Conservation (phyloP, 495 filamentous ascomycete species). For the Neurospora sp. region DNA sequence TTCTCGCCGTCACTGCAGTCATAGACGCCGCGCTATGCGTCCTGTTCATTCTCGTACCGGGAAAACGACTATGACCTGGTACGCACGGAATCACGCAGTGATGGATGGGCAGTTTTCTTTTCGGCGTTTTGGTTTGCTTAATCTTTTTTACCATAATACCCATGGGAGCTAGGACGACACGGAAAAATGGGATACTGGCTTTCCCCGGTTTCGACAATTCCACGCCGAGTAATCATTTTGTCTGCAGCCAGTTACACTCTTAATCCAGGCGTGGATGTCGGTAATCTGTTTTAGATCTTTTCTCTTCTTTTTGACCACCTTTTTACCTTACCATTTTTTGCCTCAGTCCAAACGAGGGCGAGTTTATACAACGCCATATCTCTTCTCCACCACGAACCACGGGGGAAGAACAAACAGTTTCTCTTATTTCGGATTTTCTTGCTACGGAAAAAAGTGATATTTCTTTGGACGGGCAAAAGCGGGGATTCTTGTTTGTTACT, state of each 20-base stretch:
- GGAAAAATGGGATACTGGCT: background rate
- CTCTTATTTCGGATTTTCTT: background rate
- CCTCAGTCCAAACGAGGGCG: background rate
- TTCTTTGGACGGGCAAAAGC: background rate
- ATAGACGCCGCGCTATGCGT: conserved; percentile 67
- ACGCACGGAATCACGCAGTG: background rate
- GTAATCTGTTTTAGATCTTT: background rate
- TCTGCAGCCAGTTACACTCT: background rate
- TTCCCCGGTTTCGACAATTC: background rate
- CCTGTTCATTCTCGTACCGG: conserved; percentile 88
- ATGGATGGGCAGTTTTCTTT: background rate
- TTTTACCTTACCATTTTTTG: background rate
- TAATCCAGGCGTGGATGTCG: background rate
- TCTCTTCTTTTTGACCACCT: background rate
- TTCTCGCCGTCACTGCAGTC: conserved; percentile 58
- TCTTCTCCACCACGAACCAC: background rate
- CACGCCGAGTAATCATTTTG: background rate
- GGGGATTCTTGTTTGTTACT: conserved; percentile 1
- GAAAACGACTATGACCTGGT: conserved; percentile 58
- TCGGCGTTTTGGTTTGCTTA: background rate
- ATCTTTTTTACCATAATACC: background rate
- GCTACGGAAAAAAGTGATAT: background rate
- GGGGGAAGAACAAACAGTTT: background rate
- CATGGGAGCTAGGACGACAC: background rate
- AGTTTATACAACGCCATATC: background rate